A percentile compares a stretch with the other conserved stretches of the same genome.
phyloP scores from a whole-genome alignment of 129 eudicot species.

The Flaveria bidentis region DNA sequence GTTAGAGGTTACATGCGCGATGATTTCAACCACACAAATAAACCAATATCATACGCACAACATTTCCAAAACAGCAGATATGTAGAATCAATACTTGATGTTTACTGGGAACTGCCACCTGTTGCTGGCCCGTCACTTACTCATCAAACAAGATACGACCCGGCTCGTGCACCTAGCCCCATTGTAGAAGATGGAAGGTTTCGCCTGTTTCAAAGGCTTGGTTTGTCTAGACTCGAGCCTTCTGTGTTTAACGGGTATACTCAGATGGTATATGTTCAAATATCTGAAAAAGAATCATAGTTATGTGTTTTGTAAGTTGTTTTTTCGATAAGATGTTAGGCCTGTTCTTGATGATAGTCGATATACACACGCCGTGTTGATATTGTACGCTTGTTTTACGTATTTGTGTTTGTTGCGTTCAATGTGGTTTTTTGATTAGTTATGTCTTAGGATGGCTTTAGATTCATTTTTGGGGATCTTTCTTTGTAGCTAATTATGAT shows the following conservation, averaged over 20 bases:
- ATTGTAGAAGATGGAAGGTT: constrained; percentile 93
- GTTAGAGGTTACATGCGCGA: constrained; percentile 95
- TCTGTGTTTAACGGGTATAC: constrained; percentile 94
- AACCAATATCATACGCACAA: constrained; percentile 58
- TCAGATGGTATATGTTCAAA: constrained; percentile 91
- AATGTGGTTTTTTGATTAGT: background rate
- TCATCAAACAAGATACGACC: constrained; percentile 92
- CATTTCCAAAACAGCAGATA: constrained; percentile 92
- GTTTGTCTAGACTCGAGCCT: constrained; percentile 61
- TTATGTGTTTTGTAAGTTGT: background rate
- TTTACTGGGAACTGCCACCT: constrained; percentile 96
- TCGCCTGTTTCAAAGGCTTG: constrained; percentile 77
- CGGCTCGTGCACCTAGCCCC: constrained; percentile 84
- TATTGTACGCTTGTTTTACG: constrained; percentile 24
- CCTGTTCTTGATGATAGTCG: constrained; percentile 14
- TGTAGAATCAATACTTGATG: constrained; percentile 83
- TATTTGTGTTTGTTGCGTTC: background rate
- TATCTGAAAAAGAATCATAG: constrained; percentile 56
- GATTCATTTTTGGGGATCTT: constrained; percentile 1
- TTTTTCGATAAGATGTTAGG: constrained; percentile 11
- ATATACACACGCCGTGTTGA: constrained; percentile 14
- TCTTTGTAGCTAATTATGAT: background rate
- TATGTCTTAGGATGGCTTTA: constrained; percentile 4
- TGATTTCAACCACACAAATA: constrained; percentile 88
- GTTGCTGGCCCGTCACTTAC: constrained; percentile 98